phyloP scores from a whole-genome alignment of 345 rosid genomes.

The Conringia planisiliqua region DNA sequence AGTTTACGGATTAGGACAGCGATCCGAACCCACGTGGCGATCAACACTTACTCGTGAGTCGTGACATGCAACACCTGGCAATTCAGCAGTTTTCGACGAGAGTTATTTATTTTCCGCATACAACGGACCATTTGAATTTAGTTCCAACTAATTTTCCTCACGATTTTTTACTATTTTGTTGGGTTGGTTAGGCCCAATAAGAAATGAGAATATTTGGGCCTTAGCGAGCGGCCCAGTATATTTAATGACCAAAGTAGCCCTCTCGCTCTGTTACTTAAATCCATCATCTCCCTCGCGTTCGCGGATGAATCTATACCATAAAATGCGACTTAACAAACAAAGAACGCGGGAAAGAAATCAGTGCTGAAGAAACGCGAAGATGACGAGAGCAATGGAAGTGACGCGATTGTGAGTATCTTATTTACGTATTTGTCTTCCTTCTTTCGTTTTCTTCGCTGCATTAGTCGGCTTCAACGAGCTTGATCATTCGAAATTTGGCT shows the following conservation, averaged over 20 bases:
- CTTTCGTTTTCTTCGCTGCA: neutral
- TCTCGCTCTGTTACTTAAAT: neutral
- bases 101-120: no score
- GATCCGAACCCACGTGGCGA: conserved; percentile 21
- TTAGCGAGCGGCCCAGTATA: neutral
- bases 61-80: conserved; percentile 25
- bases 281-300: conserved; percentile 6
- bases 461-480: neutral
- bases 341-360: conserved; percentile 18
- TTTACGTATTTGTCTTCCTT: neutral
- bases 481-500: conserved; percentile 7
- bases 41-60: neutral
- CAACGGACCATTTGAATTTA: neutral
- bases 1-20: conserved; percentile 24
- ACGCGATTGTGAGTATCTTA: conserved; percentile 18
- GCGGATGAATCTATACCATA: no score
- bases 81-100: neutral
- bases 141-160: neutral
- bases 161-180: neutral
- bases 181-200: neutral
- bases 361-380: conserved; percentile 21
- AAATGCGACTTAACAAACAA: neutral
- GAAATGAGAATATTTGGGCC: neutral
- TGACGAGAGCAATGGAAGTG: conserved; percentile 13
- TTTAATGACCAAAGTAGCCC: neutral